Conservation (phyloP, 139 green algal genomes). For the Tetraselmis striata region DNA sequence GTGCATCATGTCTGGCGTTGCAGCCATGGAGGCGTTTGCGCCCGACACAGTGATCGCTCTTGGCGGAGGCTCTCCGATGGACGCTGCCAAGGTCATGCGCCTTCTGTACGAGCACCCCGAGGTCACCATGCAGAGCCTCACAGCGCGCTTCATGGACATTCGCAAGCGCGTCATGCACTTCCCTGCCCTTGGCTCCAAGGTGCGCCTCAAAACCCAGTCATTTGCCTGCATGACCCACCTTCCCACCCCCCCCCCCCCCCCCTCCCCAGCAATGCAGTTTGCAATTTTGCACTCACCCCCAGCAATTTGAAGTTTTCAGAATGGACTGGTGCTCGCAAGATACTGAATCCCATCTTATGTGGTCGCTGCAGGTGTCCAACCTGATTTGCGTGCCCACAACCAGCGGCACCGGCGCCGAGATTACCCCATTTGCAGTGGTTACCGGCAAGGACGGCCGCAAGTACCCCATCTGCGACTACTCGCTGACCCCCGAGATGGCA, state of each 20-base stretch:
- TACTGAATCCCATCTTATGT: no score
- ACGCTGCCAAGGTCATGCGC: constrained; percentile 68
- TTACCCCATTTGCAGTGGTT: constrained; percentile 64
- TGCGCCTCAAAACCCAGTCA: no score
- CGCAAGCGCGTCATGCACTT: constrained; percentile 46
- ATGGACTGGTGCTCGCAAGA: no score
- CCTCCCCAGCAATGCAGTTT: no score
- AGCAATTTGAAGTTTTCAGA: no score
- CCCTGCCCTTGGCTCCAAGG: background rate
- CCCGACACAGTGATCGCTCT: constrained; percentile 66
- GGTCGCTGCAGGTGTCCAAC: constrained; percentile 18
- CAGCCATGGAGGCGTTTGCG: constrained; percentile 35
- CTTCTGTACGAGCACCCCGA: constrained; percentile 66
- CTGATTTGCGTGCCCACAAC: constrained; percentile 59
- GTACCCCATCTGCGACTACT: constrained; percentile 37
- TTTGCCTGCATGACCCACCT: no score
- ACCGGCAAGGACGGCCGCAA: constrained; percentile 37
- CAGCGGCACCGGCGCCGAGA: constrained; percentile 51
- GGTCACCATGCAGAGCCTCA: constrained; percentile 54
- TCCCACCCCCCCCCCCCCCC: no score
- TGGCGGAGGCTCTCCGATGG: constrained; percentile 62
- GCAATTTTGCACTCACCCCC: no score
- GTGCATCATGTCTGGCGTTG: constrained; percentile 40
- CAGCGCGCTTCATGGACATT: constrained; percentile 75
- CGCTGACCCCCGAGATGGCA: constrained; percentile 43